phyloP scores from a whole-genome alignment of 306 rosid species.

The Cucumis melo region DNA sequence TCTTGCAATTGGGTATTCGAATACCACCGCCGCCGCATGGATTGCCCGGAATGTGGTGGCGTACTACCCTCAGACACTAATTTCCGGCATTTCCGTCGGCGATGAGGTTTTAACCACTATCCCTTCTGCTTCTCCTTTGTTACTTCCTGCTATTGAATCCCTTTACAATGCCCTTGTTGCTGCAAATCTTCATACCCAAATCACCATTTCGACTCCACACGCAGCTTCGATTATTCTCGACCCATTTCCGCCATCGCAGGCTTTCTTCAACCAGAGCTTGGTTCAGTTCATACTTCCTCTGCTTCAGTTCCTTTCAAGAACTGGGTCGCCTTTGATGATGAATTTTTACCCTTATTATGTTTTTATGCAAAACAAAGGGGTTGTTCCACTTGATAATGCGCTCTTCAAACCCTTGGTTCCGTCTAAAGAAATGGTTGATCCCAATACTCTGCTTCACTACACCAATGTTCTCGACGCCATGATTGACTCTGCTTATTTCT shows the following conservation, averaged over 20 bases:
- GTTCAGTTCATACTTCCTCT: slow-evolving; percentile 31
- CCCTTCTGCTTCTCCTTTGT: slow-evolving; percentile 51
- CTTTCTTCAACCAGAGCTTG: slow-evolving; percentile 62
- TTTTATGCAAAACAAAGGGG: slow-evolving; percentile 64
- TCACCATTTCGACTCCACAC: slow-evolving; percentile 64
- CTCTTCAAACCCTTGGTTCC: slow-evolving; percentile 68
- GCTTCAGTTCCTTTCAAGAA: slow-evolving; percentile 47
- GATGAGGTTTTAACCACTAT: slow-evolving; percentile 72
- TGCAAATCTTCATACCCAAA: slow-evolving; percentile 36
- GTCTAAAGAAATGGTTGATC: slow-evolving; percentile 75
- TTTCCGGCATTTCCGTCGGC: slow-evolving; percentile 56
- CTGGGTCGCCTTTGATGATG: slow-evolving; percentile 65
- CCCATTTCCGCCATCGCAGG: slow-evolving; percentile 86
- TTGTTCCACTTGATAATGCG: slow-evolving; percentile 61
- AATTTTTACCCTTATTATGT: slow-evolving; percentile 81
- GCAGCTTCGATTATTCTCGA: slow-evolving; percentile 50
- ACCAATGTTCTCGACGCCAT: slow-evolving; percentile 72
- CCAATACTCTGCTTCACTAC: slow-evolving; percentile 78
- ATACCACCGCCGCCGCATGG: slow-evolving; percentile 67
- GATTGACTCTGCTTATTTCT: slow-evolving; percentile 73
- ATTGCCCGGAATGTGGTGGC: slow-evolving; percentile 52
- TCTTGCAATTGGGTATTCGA: slow-evolving; percentile 70
- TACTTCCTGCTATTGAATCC: slow-evolving; percentile 52
- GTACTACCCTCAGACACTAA: slow-evolving; percentile 47
- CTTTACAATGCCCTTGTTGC: slow-evolving; percentile 59